These are phyloP conservation scores for Colletotrichum siamense DNA, from an alignment of 2,329 filamentous ascomycete genomes.

Conservation along the genomic window DNA sequence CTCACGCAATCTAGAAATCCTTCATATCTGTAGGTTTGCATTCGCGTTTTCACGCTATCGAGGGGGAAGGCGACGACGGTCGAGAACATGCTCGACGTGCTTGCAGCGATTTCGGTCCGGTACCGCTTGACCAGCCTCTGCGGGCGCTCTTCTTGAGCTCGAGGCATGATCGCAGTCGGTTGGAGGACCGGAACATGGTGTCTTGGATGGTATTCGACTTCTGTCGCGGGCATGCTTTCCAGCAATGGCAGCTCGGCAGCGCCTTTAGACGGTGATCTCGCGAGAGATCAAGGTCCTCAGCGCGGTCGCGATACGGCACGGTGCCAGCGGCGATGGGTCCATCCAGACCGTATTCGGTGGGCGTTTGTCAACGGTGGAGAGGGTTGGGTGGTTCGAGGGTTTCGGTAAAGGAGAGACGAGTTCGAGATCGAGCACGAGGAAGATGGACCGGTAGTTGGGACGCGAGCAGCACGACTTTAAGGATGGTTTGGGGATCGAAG, in stretches of 20 bases:
- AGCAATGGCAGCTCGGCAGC: conserved; percentile 40
- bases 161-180: conserved; percentile 49
- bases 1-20: conserved; percentile 77
- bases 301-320: conserved; percentile 59
- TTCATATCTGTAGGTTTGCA: conserved; percentile 84
- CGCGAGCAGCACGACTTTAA: not conserved
- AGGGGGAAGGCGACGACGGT: conserved; percentile 84
- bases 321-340: conserved; percentile 15
- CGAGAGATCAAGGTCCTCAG: conserved; percentile 62
- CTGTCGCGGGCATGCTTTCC: conserved; percentile 40
- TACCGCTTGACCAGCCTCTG: conserved; percentile 73
- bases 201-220: conserved; percentile 42
- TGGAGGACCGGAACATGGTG: conserved; percentile 48
- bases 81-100: conserved; percentile 77
- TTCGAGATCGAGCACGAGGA: not conserved
- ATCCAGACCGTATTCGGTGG: conserved; percentile 17
- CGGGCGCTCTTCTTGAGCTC: conserved; percentile 26
- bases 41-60: conserved; percentile 88
- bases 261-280: conserved; percentile 54
- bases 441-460: not conserved
- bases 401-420: not conserved
- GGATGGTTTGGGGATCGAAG: conserved; percentile 22
- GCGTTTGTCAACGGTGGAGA: not conserved
- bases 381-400: not conserved
- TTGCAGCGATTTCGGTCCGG: conserved; percentile 81